A percentile compares a stretch with the other conserved stretches of the same genome.
Conservation (phyloP, 164 flowering plant species). For the Santalum album region DNA sequence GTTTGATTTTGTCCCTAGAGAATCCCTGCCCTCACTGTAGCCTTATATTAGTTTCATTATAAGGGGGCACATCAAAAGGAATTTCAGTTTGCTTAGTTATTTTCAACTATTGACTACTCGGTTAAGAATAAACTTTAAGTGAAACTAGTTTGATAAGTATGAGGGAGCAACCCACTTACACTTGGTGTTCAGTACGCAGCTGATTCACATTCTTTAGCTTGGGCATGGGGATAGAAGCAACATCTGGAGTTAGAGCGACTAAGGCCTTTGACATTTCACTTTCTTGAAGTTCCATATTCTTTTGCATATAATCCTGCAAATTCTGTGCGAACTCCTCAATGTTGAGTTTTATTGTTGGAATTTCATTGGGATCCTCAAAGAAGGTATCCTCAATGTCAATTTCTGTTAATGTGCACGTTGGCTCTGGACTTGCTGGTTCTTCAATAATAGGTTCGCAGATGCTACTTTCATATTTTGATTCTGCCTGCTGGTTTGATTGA, state of each 20-base stretch:
- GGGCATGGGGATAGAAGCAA: slow-evolving; percentile 36
- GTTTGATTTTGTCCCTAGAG: too few species aligned
- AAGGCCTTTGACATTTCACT: slow-evolving; percentile 62
- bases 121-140: not conserved
- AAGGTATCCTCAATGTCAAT: slow-evolving; percentile 63
- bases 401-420: slow-evolving; percentile 35
- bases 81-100: too few species aligned
- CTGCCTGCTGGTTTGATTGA: slow-evolving; percentile 1
- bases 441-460: slow-evolving; percentile 53
- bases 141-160: not conserved
- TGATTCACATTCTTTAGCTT: slow-evolving; percentile 41
- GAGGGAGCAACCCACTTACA: slow-evolving; percentile 26
- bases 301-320: slow-evolving; percentile 56
- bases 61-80: too few species aligned
- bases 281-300: slow-evolving; percentile 62
- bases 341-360: slow-evolving; percentile 77
- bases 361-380: slow-evolving; percentile 71
- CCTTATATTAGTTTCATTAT: too few species aligned
- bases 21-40: too few species aligned
- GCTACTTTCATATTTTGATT: slow-evolving; percentile 9
- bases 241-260: slow-evolving; percentile 37
- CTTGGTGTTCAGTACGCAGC: slow-evolving; percentile 45
- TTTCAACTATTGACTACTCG: not conserved
- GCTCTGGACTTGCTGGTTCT: slow-evolving; percentile 75
- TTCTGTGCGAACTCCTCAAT: slow-evolving; percentile 56